Conservation (phyloP, 2,329 filamentous ascomycete genomes). For the Uncinocarpus reesii region DNA sequence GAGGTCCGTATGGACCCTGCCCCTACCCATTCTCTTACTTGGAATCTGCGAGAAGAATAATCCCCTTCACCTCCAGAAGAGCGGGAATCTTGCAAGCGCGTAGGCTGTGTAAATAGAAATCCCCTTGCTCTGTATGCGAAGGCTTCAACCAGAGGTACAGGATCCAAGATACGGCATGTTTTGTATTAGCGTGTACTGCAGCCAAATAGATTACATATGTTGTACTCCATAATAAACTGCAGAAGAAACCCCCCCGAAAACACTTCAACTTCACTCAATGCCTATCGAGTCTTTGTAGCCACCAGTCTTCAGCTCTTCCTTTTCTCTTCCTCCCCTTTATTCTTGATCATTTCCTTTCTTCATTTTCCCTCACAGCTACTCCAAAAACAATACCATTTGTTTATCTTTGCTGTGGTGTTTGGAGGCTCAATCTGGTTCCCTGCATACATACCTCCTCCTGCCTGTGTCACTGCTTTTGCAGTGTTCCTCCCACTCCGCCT, state of each 20-base stretch:
- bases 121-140: too few species aligned
- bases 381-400: not conserved
- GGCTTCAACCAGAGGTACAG: not conserved
- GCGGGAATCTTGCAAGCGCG: not conserved
- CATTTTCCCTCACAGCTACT: not conserved
- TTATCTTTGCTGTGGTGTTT: slow-evolving; percentile 3
- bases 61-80: too few species aligned
- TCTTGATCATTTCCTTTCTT: not conserved
- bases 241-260: slow-evolving; percentile 1
- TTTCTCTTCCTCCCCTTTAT: slow-evolving; percentile 13
- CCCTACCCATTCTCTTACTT: too few species aligned
- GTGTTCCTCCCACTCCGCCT: slow-evolving; percentile 14
- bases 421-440: slow-evolving; percentile 11
- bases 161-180: not conserved
- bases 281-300: slow-evolving; percentile 4
- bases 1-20: too few species aligned
- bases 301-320: slow-evolving; percentile 9
- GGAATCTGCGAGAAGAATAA: too few species aligned
- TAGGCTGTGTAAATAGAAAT: not conserved
- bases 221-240: slow-evolving; percentile 10
- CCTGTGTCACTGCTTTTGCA: slow-evolving; percentile 12
- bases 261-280: slow-evolving; percentile 2
- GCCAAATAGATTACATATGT: slow-evolving; percentile 10
- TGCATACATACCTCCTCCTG: slow-evolving; percentile 9
- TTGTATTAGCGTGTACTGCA: slow-evolving; percentile 6